A percentile compares a stretch with the other conserved stretches of the same genome.
Evolutionary conservation across 768 basidiomycete genomes (phyloP).

Genomic region (Amanita pallidorosea): DNA sequence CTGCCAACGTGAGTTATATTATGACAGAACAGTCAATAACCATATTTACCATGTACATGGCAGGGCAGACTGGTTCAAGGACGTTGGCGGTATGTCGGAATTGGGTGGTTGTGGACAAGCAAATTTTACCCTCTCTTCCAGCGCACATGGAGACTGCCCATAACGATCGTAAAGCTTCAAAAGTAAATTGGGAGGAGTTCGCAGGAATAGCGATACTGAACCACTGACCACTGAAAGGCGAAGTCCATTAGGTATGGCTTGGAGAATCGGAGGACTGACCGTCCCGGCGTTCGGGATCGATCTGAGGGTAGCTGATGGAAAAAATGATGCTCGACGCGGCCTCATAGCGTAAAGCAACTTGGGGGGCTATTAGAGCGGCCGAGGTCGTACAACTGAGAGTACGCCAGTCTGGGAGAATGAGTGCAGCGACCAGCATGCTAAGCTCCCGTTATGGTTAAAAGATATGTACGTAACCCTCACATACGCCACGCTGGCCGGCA

Average conservation of each 20-base stretch:
- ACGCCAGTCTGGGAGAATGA: not conserved
- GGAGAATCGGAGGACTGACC: not conserved
- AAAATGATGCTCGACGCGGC: not conserved
- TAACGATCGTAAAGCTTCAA: not conserved
- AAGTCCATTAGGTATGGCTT: not conserved
- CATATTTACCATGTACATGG: slow-evolving; percentile 4
- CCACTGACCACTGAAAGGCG: not conserved
- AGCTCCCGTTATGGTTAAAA: too few relatives aligned
- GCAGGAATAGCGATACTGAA: not conserved
- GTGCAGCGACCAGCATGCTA: too few relatives aligned
- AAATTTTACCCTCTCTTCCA: not conserved
- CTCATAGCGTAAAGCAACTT: not conserved
- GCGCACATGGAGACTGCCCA: slow-evolving; percentile 1
- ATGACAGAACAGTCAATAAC: not conserved
- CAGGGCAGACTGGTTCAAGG: not conserved
- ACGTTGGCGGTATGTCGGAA: not conserved
- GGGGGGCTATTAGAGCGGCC: not conserved
- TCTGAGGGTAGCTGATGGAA: not conserved
- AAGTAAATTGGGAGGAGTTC: not conserved
- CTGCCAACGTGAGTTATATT: not conserved
- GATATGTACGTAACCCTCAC: too few relatives aligned
- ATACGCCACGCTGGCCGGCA: too few relatives aligned
- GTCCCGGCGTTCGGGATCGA: not conserved
- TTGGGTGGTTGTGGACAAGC: not conserved
- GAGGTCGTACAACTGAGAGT: not conserved